A percentile compares a stretch with the other conserved stretches of the same genome.
These are phyloP conservation scores for Acacia pycnantha DNA, from an alignment of 331 rosid species.

Conservation along the genomic window DNA sequence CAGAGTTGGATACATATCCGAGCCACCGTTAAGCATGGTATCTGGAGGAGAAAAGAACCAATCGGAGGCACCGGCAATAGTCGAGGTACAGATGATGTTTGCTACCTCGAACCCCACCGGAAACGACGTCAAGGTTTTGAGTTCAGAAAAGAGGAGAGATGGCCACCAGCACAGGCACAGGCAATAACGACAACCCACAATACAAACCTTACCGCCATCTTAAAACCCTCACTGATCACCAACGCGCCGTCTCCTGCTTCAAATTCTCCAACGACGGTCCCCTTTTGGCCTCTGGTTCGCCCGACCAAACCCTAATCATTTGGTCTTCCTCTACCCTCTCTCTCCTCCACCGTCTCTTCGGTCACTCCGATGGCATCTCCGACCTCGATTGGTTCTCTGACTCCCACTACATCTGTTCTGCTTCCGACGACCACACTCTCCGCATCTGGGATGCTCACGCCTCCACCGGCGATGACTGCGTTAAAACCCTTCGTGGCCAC, in stretches of 20 bases:
- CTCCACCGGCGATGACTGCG: slow-evolving; percentile 54
- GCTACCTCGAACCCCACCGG: too few relatives aligned
- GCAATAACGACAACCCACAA: slow-evolving; percentile 45
- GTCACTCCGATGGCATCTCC: slow-evolving; percentile 80
- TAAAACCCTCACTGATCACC: slow-evolving; percentile 67
- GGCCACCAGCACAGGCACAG: slow-evolving; percentile 43
- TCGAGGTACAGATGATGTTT: too few relatives aligned
- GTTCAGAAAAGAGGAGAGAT: not conserved
- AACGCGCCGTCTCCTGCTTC: slow-evolving; percentile 69
- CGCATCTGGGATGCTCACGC: slow-evolving; percentile 86
- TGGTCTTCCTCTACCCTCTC: slow-evolving; percentile 65
- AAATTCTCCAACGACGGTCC: slow-evolving; percentile 82
- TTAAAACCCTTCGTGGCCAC: slow-evolving; percentile 87
- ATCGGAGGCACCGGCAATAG: too few relatives aligned
- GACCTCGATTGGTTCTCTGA: slow-evolving; percentile 92
- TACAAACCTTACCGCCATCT: slow-evolving; percentile 76
- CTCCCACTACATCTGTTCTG: slow-evolving; percentile 91
- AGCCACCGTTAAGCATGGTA: too few relatives aligned
- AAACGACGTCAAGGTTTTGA: too few relatives aligned
- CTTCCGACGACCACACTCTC: slow-evolving; percentile 87
- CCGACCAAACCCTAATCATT: slow-evolving; percentile 77
- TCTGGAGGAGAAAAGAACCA: too few relatives aligned
- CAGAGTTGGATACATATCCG: too few relatives aligned
- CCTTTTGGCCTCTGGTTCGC: slow-evolving; percentile 79
- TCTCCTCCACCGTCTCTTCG: slow-evolving; percentile 69